These are phyloP conservation scores for Allium fistulosum DNA, from an alignment of 106 monocot genomes.

Conservation along the genomic window DNA sequence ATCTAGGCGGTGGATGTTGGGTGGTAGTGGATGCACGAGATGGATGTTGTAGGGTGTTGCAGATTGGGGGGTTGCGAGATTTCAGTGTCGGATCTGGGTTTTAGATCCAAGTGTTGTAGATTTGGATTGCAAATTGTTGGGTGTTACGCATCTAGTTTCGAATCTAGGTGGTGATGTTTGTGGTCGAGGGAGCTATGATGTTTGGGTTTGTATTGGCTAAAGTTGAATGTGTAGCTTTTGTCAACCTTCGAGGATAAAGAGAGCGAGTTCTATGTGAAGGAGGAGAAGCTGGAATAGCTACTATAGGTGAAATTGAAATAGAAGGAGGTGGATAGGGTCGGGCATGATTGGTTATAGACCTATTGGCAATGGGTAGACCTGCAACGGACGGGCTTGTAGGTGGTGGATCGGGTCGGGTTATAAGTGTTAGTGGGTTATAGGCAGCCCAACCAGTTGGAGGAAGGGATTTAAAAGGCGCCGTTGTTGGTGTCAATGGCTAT, in stretches of 20 bases:
- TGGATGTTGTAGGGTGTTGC: too few relatives aligned
- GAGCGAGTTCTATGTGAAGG: slow-evolving; percentile 27
- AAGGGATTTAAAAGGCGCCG: slow-evolving; percentile 14
- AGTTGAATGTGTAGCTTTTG: slow-evolving; percentile 26
- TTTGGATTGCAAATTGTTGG: too few relatives aligned
- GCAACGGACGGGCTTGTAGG: slow-evolving; percentile 34
- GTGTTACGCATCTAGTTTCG: too few relatives aligned
- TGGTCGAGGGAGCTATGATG: too few relatives aligned
- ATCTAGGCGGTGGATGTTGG: too few relatives aligned
- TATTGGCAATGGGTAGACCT: slow-evolving; percentile 28
- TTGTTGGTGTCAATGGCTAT: slow-evolving; percentile 17
- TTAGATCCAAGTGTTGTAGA: too few relatives aligned
- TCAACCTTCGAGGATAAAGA: slow-evolving; percentile 26
- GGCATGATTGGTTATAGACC: slow-evolving; percentile 23
- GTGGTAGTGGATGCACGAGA: too few relatives aligned
- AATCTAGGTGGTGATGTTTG: too few relatives aligned
- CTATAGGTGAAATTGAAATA: slow-evolving; percentile 42
- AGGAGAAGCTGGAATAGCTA: slow-evolving; percentile 17
- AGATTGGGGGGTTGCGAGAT: too few relatives aligned
- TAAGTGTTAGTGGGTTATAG: background rate
- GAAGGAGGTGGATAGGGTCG: slow-evolving; percentile 9
- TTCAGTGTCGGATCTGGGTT: too few relatives aligned
- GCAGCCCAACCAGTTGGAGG: slow-evolving; percentile 3
- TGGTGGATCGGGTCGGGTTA: slow-evolving; percentile 22
- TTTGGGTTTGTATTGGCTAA: background rate